Base-by-base conservation (phyloP, 225 moss, liverwort and hornwort species). In the Ulota crispa region DNA sequence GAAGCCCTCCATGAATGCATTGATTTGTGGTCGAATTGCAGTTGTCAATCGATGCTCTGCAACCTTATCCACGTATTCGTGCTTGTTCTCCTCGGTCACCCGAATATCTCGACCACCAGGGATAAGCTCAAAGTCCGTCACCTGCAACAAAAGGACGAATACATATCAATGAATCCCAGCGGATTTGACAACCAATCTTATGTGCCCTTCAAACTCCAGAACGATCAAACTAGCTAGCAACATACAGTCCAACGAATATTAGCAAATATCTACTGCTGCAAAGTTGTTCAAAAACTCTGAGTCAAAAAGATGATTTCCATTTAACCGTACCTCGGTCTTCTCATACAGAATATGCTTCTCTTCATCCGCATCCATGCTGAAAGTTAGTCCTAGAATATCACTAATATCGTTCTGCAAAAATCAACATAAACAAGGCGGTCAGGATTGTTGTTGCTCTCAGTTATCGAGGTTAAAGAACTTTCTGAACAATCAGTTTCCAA, bases 331-430 rank as follows among this genome's bases (percentile, higher is more conserved):
- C 96, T 99, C 99, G 6, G 96, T 96, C 78, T 96, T 99, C 83
- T 96, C 98, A 47, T 96, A 99, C 66, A 99, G 75, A 64, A 99
- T 99, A 83, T 96, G 99, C 82, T 99, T 99, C 89, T 99, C 99
- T 81, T 99, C 99, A 86, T 99, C 99, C 53, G 99, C 96, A 87
- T 99, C 99, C 96, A 96, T 96, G 88, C 99, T 96, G 59, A 99
- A 99, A 28, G 94, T 94, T 77, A 99, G 84, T 83, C 92, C 99
- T 52, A 93, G 83, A 68, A 96, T 94, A 78, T 99, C 96, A 82
- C 92, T 99, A 52, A 94, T 86, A 69, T 96, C 93, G 83, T 99
- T 92, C 99, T 95, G 94, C 82, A 75, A 78, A 72, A 77, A 47
- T 20, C n/a, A 85, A 68, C 55, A 68, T 4, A 65, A 70, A 24